Base-by-base conservation (phyloP, 352 stramenopile species). In the Phytophthora citricola region DNA sequence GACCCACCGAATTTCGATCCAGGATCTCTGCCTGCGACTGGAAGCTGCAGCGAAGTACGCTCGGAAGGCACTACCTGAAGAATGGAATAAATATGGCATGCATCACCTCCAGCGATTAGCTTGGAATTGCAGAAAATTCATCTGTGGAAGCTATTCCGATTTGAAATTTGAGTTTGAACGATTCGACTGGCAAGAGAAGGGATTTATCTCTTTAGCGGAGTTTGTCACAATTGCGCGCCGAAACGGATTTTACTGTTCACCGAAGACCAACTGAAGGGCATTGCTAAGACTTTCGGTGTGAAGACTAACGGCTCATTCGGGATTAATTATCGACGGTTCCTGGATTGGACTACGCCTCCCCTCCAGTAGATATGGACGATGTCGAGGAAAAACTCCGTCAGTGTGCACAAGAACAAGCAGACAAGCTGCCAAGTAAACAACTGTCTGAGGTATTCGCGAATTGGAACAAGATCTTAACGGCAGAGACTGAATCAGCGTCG, bases 301-400 rank as follows among this genome's bases (percentile, higher is more conserved):
- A 88, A 89, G 36, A 38, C 63, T n/a, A 68, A 73, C 12, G 73
- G 72, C 0, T 36, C 59, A 3, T 91, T 89, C 56, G 81, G 76
- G 2, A 79, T 93, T 27, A 87, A 91, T 32, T 92, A 90, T 47
- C 69, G 70, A 3, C 71, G 87, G 36, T 90, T 91, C 22, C 53
- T 93, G 29, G 78, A 92, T 52, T 93, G 85, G 85, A 82, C 78
- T 32, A 88, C 76, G 6, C 83, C 77, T 15, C 58, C 17, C 51
- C 68, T 14, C 32, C 68, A 20, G 49, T 74, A 7, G 69, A 78
- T 26, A 77, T 90, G 17, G 71, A 79, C 24, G 61, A 59, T 12
- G 58, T 90, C 12, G 82, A 91, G 38, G 41, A 60, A 22, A 89
- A 88, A 38, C 66, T 92, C 8, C 82, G 74, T 20, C 63, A 63